A percentile compares a stretch with the other conserved stretches of the same genome.
phyloP scores from a whole-genome alignment of 805 yeast species.

The Pichia ethanolica region DNA sequence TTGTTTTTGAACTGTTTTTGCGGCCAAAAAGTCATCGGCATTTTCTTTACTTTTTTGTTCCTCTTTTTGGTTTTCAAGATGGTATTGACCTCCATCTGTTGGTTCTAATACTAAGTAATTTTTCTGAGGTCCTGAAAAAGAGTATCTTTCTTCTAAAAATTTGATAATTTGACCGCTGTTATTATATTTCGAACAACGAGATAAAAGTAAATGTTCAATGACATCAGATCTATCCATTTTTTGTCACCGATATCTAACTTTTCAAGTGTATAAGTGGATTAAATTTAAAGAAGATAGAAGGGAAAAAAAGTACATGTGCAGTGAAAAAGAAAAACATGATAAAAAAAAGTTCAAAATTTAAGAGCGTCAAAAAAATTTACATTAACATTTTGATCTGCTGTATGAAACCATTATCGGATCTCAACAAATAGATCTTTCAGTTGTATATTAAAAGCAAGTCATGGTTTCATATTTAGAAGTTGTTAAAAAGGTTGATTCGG shows the following conservation, averaged over 20 bases:
- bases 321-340: too few species aligned
- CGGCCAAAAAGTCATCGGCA: background rate
- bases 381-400: too few species aligned
- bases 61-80: conserved; percentile 9
- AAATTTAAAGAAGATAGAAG: too few species aligned
- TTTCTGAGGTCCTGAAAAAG: conserved; percentile 39
- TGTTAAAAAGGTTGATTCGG: conserved; percentile 25
- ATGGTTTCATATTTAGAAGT: conserved; percentile 18
- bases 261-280: too few species aligned
- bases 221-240: conserved; percentile 36
- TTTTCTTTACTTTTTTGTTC: conserved; percentile 13
- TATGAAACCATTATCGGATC: too few species aligned
- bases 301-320: too few species aligned
- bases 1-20: background rate
- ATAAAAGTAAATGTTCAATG: conserved; percentile 39
- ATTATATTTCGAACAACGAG: conserved; percentile 36
- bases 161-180: conserved; percentile 30
- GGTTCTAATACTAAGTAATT: conserved; percentile 36
- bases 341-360: too few species aligned
- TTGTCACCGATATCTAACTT: background rate
- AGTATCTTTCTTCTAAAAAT: conserved; percentile 38
- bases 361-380: too few species aligned
- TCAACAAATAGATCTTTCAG: too few species aligned
- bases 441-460: too few species aligned
- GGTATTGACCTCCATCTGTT: conserved; percentile 26